These are phyloP conservation scores for Amanita exitialis DNA, from an alignment of 768 basidiomycete genomes.

Conservation along the genomic window DNA sequence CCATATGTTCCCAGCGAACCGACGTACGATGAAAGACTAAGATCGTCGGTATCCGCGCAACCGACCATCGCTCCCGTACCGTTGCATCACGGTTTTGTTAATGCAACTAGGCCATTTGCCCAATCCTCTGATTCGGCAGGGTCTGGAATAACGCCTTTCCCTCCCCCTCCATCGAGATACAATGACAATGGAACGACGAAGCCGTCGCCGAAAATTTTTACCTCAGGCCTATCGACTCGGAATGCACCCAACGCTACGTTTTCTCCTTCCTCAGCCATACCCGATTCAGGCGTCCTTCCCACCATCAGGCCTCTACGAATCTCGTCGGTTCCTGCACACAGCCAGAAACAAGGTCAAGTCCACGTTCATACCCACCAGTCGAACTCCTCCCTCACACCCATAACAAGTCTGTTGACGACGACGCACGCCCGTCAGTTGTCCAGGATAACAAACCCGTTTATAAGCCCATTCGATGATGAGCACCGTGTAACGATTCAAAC, in stretches of 20 bases:
- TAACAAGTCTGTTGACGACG: slow-evolving; percentile 35
- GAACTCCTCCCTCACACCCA: slow-evolving; percentile 20
- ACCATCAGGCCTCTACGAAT: slow-evolving; percentile 2
- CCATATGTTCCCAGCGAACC: not conserved
- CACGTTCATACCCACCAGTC: slow-evolving; percentile 11
- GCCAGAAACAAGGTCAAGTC: not conserved
- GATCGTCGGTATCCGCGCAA: slow-evolving; percentile 1
- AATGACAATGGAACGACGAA: slow-evolving; percentile 4
- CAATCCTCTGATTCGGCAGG: not conserved
- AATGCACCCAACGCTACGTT: not conserved
- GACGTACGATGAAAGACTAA: not conserved
- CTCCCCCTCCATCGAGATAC: slow-evolving; percentile 36
- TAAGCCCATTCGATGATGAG: slow-evolving; percentile 76
- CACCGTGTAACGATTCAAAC: slow-evolving; percentile 22
- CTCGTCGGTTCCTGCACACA: slow-evolving; percentile 1
- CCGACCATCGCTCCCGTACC: slow-evolving; percentile 9
- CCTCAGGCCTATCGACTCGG: not conserved
- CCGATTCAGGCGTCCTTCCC: slow-evolving; percentile 2
- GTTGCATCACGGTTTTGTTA: slow-evolving; percentile 11
- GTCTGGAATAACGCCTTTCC: slow-evolving; percentile 11
- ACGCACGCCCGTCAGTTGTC: slow-evolving; percentile 32
- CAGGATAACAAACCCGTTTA: slow-evolving; percentile 43
- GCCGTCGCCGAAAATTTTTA: not conserved
- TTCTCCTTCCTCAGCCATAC: not conserved
- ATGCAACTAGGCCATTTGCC: slow-evolving; percentile 12